Percentiles rank a stretch among this genome's conserved stretches.
phyloP scores from a whole-genome alignment of 192 early-diverging fungal species.

The Geranomyces michiganensis region DNA sequence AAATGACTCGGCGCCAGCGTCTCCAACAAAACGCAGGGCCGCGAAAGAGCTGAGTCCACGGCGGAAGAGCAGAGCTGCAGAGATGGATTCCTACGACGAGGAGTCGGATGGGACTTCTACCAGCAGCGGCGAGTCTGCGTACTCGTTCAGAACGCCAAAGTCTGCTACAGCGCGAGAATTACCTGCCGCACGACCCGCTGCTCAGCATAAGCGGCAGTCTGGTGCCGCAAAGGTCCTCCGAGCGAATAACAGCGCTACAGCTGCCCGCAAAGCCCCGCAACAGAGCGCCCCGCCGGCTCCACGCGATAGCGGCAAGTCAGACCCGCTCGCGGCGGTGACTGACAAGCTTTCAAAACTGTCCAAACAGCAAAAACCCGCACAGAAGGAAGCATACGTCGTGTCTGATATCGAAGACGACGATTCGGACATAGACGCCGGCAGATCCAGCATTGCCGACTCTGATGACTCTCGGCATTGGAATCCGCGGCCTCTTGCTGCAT shows the following conservation, averaged over 20 bases:
- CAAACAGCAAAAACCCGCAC: background rate
- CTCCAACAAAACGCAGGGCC: background rate
- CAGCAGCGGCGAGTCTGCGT: background rate
- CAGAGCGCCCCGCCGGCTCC: background rate
- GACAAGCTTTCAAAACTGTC: constrained; percentile 5
- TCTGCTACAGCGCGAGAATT: background rate
- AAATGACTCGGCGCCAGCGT: background rate
- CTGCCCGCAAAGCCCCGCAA: background rate
- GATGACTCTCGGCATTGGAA: background rate
- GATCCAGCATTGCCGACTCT: background rate
- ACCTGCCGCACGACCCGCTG: background rate
- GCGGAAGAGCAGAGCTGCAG: background rate
- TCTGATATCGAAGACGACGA: background rate
- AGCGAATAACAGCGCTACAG: background rate
- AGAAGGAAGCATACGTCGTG: background rate
- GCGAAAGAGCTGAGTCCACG: constrained; percentile 2
- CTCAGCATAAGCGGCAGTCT: background rate
- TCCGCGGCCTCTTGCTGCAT: background rate
- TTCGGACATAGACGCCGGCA: background rate
- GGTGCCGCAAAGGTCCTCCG: background rate
- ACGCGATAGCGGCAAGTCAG: background rate
- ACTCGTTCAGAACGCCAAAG: background rate
- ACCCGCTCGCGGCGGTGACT: background rate
- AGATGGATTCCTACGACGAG: background rate
- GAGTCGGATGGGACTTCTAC: background rate